Evolutionary conservation across 2,329 filamentous ascomycete genomes (phyloP).

Genomic region (Furcasterigmium furcatum): DNA sequence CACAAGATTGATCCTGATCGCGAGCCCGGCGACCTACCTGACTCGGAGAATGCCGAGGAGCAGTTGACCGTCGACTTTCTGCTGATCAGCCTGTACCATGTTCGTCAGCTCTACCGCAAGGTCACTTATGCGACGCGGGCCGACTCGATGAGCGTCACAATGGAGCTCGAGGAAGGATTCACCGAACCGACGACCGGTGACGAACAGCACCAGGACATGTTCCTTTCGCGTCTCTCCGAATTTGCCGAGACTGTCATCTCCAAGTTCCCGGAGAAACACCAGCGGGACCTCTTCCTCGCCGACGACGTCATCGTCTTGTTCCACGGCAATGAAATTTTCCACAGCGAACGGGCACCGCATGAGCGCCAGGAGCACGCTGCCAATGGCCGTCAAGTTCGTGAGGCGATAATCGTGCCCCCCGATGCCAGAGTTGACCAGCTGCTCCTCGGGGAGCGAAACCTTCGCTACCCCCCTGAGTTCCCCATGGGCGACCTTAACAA

Average conservation of each 20-base stretch:
- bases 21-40: neutral
- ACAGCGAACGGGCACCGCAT: neutral
- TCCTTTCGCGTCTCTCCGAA: conserved; percentile 30
- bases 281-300: conserved; percentile 25
- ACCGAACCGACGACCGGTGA: conserved; percentile 14
- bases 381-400: too few species aligned
- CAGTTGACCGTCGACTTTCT: conserved; percentile 33
- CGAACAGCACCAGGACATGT: conserved; percentile 21
- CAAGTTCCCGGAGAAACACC: conserved; percentile 32
- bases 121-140: neutral
- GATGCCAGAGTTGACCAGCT: neutral
- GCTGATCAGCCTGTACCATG: conserved; percentile 31
- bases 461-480: conserved; percentile 9
- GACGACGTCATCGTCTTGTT: conserved; percentile 33
- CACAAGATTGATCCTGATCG: neutral
- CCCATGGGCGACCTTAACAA: conserved; percentile 11
- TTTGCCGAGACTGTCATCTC: conserved; percentile 32
- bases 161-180: conserved; percentile 29
- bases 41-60: conserved; percentile 6
- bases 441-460: neutral
- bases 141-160: conserved; percentile 11
- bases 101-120: conserved; percentile 35
- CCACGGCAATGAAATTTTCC: conserved; percentile 12
- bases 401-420: neutral
- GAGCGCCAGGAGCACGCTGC: too few species aligned